These are phyloP conservation scores for Backusella sp. DNA, from an alignment of 192 early-diverging fungal genomes.

Conservation along the genomic window DNA sequence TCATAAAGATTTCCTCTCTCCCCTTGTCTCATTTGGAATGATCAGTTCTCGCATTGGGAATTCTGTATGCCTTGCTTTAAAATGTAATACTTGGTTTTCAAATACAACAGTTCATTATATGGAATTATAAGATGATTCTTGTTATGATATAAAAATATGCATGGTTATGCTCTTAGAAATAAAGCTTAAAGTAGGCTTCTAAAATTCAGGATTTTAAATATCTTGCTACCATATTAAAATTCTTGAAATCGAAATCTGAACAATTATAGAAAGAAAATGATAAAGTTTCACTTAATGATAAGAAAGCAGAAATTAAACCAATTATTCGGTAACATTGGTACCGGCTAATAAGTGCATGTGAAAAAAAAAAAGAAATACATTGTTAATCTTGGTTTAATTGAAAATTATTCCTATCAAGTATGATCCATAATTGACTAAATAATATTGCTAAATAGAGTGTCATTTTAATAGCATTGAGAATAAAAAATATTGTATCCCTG, in stretches of 20 bases:
- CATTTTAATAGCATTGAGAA: background rate
- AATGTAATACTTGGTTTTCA: background rate
- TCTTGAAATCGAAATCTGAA: background rate
- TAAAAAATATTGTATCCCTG: background rate
- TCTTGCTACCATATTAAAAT: background rate
- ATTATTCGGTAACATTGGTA: background rate
- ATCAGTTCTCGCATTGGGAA: background rate
- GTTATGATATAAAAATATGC: background rate
- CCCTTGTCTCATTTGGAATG: background rate
- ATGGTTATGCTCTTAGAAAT: background rate
- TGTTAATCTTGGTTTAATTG: background rate
- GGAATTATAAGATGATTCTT: background rate
- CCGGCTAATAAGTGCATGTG: background rate
- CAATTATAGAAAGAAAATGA: background rate
- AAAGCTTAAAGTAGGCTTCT: background rate
- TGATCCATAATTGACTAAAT: background rate
- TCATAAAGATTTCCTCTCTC: background rate
- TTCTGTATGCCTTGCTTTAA: background rate
- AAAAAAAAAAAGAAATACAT: background rate
- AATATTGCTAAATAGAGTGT: background rate
- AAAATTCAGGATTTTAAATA: background rate
- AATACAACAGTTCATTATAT: background rate
- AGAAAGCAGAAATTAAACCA: background rate
- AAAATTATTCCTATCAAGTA: too few species aligned
- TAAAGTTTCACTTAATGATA: too few species aligned